These are phyloP conservation scores for Bipolaris zeicola DNA, from an alignment of 2,329 filamentous ascomycete species.

Conservation along the genomic window DNA sequence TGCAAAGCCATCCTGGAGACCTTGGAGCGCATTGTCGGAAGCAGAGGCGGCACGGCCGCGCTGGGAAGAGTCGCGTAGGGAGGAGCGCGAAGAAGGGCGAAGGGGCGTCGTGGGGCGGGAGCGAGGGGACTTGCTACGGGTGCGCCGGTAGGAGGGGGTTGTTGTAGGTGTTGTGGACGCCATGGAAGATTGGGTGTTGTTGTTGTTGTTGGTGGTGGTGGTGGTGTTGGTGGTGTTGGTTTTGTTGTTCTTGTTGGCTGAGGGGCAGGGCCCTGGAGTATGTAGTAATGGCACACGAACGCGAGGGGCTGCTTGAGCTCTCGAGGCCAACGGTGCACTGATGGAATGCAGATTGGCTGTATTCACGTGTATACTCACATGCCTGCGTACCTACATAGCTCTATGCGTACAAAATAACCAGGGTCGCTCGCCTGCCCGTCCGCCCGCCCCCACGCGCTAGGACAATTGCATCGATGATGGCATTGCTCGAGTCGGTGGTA, in stretches of 20 bases:
- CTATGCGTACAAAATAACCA: too few species aligned
- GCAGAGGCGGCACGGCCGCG: slow-evolving; percentile 53
- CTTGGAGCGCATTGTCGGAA: slow-evolving; percentile 72
- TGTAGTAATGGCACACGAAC: not conserved
- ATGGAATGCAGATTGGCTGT: not conserved
- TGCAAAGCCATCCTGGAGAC: slow-evolving; percentile 87
- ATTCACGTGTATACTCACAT: not conserved
- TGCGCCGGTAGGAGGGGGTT: slow-evolving; percentile 48
- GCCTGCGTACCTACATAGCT: too few species aligned
- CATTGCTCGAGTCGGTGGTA: slow-evolving; percentile 3
- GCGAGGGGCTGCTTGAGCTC: not conserved
- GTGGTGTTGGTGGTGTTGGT: not conserved
- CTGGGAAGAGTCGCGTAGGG: slow-evolving; percentile 66
- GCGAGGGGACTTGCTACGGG: slow-evolving; percentile 61
- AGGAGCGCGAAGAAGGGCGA: slow-evolving; percentile 85
- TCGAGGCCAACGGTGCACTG: not conserved
- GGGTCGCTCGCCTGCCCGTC: not conserved
- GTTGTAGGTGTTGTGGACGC: slow-evolving; percentile 33
- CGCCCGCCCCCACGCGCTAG: slow-evolving; percentile 11
- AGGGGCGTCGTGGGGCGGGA: slow-evolving; percentile 91
- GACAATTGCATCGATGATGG: slow-evolving; percentile 14
- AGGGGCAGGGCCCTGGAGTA: not conserved
- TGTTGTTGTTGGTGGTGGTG: not conserved
- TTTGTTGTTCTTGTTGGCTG: not conserved
- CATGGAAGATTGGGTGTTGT: slow-evolving; percentile 13